phyloP scores from a whole-genome alignment of 2,329 filamentous ascomycete genomes.

The Albophoma yamanashiensis region DNA sequence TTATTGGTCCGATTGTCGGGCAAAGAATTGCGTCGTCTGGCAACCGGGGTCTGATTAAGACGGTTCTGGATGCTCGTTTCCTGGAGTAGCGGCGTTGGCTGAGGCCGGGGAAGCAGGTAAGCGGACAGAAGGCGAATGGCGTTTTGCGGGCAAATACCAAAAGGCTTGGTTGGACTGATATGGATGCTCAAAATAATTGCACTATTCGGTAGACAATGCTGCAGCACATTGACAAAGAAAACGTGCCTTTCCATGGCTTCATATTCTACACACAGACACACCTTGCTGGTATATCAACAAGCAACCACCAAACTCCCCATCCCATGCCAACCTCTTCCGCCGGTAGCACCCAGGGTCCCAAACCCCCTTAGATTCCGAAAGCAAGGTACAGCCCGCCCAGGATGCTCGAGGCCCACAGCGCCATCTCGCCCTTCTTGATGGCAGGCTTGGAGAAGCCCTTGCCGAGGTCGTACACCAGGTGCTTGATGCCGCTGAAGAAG shows the following conservation, averaged over 20 bases:
- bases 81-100: slow-evolving; percentile 22
- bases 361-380: slow-evolving; percentile 31
- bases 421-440: slow-evolving; percentile 34
- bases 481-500: slow-evolving; percentile 43
- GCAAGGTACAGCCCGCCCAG: slow-evolving; percentile 32
- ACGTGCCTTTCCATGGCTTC: neutral
- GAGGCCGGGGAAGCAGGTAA: neutral
- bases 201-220: neutral
- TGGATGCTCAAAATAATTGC: neutral
- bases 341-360: neutral
- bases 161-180: neutral
- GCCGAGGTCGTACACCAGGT: slow-evolving; percentile 41
- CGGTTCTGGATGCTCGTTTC: slow-evolving; percentile 43
- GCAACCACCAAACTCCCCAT: neutral
- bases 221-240: neutral
- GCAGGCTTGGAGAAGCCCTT: slow-evolving; percentile 38
- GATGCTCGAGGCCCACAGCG: slow-evolving; percentile 37
- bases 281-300: neutral
- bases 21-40: slow-evolving; percentile 32
- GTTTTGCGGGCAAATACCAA: slow-evolving; percentile 10
- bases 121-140: slow-evolving; percentile 12
- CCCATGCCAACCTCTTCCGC: neutral
- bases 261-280: neutral
- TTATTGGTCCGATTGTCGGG: slow-evolving; percentile 45
- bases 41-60: slow-evolving; percentile 36